A percentile compares a stretch with the other conserved stretches of the same genome.
Evolutionary conservation across 75 land plant genomes (phyloP).

Genomic region (Picea glauca): DNA sequence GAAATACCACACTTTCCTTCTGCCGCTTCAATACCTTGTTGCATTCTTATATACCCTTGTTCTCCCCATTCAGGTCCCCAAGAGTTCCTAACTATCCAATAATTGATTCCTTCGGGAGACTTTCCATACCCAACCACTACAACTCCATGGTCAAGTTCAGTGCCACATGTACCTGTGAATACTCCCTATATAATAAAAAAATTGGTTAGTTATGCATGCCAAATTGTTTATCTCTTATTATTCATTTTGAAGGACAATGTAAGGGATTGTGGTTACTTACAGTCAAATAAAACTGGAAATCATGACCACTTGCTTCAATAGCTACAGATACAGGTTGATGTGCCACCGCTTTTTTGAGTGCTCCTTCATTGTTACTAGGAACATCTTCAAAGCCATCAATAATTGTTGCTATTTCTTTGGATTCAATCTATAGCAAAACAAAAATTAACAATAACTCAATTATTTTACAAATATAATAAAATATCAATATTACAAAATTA

Average conservation of each 20-base stretch:
- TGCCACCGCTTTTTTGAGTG: slow-evolving; percentile 36
- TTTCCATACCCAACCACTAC: slow-evolving; percentile 76
- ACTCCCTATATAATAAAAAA: slow-evolving; percentile 47
- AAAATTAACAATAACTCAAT: too few species aligned
- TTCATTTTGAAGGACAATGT: too few species aligned
- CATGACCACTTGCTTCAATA: slow-evolving; percentile 33
- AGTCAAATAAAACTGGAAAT: slow-evolving; percentile 24
- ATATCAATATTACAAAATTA: too few species aligned
- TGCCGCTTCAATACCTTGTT: slow-evolving; percentile 26
- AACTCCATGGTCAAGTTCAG: slow-evolving; percentile 74
- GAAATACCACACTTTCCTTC: slow-evolving; percentile 71
- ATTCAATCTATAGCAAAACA: too few species aligned
- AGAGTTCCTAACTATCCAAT: slow-evolving; percentile 93
- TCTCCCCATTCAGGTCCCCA: slow-evolving; percentile 96
- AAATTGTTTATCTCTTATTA: too few species aligned
- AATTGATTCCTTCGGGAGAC: slow-evolving; percentile 22
- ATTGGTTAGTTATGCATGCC: too few species aligned
- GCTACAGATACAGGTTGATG: slow-evolving; percentile 34
- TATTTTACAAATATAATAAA: too few species aligned
- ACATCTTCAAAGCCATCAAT: slow-evolving; percentile 40
- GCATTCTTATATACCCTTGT: slow-evolving; percentile 76
- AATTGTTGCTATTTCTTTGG: background rate
- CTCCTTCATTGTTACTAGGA: slow-evolving; percentile 23
- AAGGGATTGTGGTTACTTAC: background rate
- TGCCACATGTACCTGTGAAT: slow-evolving; percentile 67